These are phyloP conservation scores for Sonneratia alba DNA, from an alignment of 345 rosid genomes.

Conservation along the genomic window DNA sequence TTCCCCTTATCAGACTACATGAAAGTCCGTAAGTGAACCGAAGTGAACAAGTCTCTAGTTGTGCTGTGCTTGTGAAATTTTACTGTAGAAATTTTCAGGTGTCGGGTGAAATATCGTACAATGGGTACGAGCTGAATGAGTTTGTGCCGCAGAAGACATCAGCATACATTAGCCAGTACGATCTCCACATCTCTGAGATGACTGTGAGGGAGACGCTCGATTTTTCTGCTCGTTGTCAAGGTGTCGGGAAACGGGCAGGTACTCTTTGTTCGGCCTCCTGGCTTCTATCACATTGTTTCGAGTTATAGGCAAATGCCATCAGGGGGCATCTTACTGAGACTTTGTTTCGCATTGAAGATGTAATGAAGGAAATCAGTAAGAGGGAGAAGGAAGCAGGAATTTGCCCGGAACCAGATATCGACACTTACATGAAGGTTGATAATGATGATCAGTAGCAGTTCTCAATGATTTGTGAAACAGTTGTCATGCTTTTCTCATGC, in stretches of 20 bases:
- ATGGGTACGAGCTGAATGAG: constrained; percentile 26
- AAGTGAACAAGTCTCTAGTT: not conserved
- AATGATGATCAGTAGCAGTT: not conserved
- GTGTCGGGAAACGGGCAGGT: constrained; percentile 28
- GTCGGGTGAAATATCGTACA: constrained; percentile 24
- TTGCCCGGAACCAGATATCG: constrained; percentile 37
- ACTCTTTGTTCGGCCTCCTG: not conserved
- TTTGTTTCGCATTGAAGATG: constrained; percentile 11
- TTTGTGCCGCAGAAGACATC: constrained; percentile 33
- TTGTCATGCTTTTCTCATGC: not conserved
- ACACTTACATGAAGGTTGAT: constrained; percentile 46
- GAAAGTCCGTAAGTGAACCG: not conserved
- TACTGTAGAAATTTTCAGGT: constrained; percentile 7
- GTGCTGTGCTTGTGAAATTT: not conserved
- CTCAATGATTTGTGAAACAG: not conserved
- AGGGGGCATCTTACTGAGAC: not conserved
- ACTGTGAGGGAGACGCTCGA: constrained; percentile 32
- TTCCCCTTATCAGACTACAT: too few relatives aligned
- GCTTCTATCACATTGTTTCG: not conserved
- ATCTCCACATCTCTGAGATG: constrained; percentile 29
- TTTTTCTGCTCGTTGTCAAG: constrained; percentile 36
- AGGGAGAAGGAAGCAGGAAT: constrained; percentile 41
- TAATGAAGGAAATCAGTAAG: constrained; percentile 29
- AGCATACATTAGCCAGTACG: constrained; percentile 33
- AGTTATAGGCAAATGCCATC: not conserved